These are phyloP conservation scores for Starmerella sp. DNA, from an alignment of 805 yeast genomes.

Conservation along the genomic window DNA sequence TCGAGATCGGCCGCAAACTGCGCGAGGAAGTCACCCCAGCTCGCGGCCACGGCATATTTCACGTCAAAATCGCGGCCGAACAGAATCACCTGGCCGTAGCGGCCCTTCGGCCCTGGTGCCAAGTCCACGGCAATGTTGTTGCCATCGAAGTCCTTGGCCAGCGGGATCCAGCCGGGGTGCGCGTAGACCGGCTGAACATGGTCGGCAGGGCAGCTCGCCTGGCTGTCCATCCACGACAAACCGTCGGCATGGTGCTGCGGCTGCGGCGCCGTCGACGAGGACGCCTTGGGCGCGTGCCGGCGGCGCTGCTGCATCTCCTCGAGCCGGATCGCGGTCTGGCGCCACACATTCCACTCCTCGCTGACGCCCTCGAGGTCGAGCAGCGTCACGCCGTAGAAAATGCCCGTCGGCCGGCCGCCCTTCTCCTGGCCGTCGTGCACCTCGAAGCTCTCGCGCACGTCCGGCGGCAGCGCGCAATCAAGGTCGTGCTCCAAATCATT, in stretches of 20 bases:
- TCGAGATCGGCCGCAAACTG: constrained; percentile 80
- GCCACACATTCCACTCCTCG: constrained; percentile 77
- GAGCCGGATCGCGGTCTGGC: constrained; percentile 33
- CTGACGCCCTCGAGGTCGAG: constrained; percentile 72
- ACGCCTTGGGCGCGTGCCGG: constrained; percentile 1
- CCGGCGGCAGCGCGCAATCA: constrained; percentile 60
- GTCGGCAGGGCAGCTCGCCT: constrained; percentile 67
- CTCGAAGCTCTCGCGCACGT: constrained; percentile 67
- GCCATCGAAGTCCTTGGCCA: constrained; percentile 78
- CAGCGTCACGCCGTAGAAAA: constrained; percentile 68
- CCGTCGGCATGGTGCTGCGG: not conserved
- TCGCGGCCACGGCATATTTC: constrained; percentile 73
- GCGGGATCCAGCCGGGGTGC: constrained; percentile 86
- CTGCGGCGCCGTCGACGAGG: constrained; percentile 1
- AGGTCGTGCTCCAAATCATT: constrained; percentile 75
- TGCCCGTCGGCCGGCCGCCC: constrained; percentile 62
- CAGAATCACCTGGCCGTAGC: constrained; percentile 81
- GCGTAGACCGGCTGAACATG: constrained; percentile 67
- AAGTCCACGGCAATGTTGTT: constrained; percentile 87
- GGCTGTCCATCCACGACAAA: constrained; percentile 34
- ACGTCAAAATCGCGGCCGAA: constrained; percentile 92
- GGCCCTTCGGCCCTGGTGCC: constrained; percentile 67
- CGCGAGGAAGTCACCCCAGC: constrained; percentile 80
- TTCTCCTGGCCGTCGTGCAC: constrained; percentile 87
- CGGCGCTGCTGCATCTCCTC: constrained; percentile 19